A percentile compares a stretch with the other conserved stretches of the same genome.
These are phyloP conservation scores for Podospora tetraspora DNA, from an alignment of 495 filamentous ascomycete genomes.

Conservation along the genomic window DNA sequence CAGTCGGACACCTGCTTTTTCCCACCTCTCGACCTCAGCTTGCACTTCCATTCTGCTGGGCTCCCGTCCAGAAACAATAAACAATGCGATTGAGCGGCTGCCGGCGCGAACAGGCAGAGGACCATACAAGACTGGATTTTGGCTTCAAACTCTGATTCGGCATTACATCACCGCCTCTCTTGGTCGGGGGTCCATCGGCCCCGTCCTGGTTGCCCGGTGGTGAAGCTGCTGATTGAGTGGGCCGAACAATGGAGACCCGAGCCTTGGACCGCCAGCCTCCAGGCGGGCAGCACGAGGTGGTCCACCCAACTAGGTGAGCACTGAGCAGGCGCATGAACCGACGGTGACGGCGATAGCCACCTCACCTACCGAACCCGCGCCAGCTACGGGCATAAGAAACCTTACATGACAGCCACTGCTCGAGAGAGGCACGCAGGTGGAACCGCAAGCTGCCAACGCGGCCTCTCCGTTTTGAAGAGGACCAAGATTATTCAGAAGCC, in stretches of 20 bases:
- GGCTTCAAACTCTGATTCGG: not conserved
- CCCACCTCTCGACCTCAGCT: not conserved
- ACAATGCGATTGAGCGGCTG: not conserved
- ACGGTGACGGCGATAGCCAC: not conserved
- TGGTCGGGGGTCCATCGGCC: no score
- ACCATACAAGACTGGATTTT: not conserved
- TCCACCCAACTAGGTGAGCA: not conserved
- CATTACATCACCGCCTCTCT: not conserved
- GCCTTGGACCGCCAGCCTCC: not conserved
- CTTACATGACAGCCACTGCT: not conserved
- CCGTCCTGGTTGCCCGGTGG: not conserved
- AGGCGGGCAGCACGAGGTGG: no score
- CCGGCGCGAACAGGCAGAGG: not conserved
- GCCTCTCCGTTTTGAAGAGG: not conserved
- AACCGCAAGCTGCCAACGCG: not conserved
- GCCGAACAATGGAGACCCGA: not conserved
- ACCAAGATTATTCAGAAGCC: not conserved
- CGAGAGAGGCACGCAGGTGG: not conserved
- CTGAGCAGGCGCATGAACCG: not conserved
- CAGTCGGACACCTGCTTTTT: conserved; percentile 8
- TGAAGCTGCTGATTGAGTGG: not conserved
- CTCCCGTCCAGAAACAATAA: not conserved
- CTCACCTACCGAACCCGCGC: not conserved
- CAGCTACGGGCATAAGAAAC: not conserved
- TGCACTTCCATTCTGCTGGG: not conserved